Percentiles rank a stretch among this genome's conserved stretches.
These are phyloP conservation scores for Podospora pseudocomata DNA, from an alignment of 495 filamentous ascomycete genomes.

Conservation along the genomic window DNA sequence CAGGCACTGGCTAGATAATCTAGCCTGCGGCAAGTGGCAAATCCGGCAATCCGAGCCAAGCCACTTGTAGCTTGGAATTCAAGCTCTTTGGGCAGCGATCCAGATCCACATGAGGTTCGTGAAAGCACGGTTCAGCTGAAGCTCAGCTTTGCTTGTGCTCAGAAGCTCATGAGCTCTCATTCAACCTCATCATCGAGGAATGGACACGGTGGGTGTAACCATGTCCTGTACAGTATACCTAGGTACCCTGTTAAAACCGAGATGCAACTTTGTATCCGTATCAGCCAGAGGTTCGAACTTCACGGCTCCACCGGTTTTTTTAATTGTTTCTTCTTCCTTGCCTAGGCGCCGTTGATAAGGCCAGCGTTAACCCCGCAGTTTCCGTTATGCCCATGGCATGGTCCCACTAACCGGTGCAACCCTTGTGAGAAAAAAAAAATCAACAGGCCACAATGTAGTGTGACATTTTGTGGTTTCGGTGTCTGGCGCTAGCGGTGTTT, in stretches of 20 bases:
- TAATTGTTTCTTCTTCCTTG: background rate
- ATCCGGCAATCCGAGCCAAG: background rate
- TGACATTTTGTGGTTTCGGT: background rate
- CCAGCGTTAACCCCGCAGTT: background rate
- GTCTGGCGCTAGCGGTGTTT: background rate
- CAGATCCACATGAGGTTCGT: background rate
- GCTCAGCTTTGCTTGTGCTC: background rate
- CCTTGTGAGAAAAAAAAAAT: background rate
- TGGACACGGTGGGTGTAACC: background rate
- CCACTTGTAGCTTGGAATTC: background rate
- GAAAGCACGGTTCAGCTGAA: background rate
- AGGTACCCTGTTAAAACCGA: background rate
- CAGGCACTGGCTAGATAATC: too few relatives aligned
- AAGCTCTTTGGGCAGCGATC: background rate
- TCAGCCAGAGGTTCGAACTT: background rate
- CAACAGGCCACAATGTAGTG: background rate
- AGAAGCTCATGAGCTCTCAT: background rate
- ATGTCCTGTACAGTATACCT: background rate
- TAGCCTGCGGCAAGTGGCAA: background rate
- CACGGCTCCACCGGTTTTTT: background rate
- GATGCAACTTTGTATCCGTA: background rate
- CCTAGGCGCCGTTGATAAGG: background rate
- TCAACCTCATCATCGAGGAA: background rate
- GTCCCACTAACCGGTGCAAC: background rate
- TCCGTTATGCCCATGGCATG: background rate